Conservation (phyloP, 1,284 basidiomycete species). For the Cutaneotrichosporon sp. region DNA sequence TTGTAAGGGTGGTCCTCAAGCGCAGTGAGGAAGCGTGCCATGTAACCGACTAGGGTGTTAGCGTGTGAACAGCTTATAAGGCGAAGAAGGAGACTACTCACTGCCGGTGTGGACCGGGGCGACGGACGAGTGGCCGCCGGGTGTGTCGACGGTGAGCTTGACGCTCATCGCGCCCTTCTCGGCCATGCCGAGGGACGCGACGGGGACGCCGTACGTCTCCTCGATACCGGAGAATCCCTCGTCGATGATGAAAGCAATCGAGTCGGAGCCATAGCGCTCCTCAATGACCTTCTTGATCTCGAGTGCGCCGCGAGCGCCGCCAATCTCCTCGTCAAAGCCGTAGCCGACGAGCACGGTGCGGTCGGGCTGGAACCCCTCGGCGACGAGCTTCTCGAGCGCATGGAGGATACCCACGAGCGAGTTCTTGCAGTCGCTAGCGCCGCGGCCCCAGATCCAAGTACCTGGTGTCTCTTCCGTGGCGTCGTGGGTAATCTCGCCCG, state of each 20-base stretch:
- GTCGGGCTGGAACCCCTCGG: slow-evolving; percentile 49
- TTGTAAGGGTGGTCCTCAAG: slow-evolving; percentile 45
- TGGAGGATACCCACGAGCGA: slow-evolving; percentile 50
- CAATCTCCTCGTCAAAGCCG: slow-evolving; percentile 53
- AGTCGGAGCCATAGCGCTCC: slow-evolving; percentile 45
- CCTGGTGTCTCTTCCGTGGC: slow-evolving; percentile 29
- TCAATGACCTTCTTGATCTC: slow-evolving; percentile 39
- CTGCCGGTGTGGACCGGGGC: slow-evolving; percentile 47
- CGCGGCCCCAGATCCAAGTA: slow-evolving; percentile 55
- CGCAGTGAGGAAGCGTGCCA: slow-evolving; percentile 39
- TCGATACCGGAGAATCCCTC: slow-evolving; percentile 49
- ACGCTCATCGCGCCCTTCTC: slow-evolving; percentile 51
- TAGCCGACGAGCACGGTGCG: slow-evolving; percentile 51
- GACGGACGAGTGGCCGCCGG: slow-evolving; percentile 45
- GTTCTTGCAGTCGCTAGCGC: slow-evolving; percentile 50
- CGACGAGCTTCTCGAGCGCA: slow-evolving; percentile 51
- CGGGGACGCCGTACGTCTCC: slow-evolving; percentile 34
- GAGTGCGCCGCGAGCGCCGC: slow-evolving; percentile 44
- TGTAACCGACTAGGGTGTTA: slow-evolving; percentile 42
- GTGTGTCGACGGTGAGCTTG: slow-evolving; percentile 41
- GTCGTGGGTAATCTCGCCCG: slow-evolving; percentile 48
- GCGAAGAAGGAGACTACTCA: slow-evolving; percentile 21
- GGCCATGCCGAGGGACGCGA: slow-evolving; percentile 49
- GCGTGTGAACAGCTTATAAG: slow-evolving; percentile 5
- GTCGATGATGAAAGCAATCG: slow-evolving; percentile 50